Percentiles rank a stretch among this genome's conserved stretches.
These are phyloP conservation scores for Fusarium proliferatum DNA, from an alignment of 2,329 filamentous ascomycete species.

Conservation along the genomic window DNA sequence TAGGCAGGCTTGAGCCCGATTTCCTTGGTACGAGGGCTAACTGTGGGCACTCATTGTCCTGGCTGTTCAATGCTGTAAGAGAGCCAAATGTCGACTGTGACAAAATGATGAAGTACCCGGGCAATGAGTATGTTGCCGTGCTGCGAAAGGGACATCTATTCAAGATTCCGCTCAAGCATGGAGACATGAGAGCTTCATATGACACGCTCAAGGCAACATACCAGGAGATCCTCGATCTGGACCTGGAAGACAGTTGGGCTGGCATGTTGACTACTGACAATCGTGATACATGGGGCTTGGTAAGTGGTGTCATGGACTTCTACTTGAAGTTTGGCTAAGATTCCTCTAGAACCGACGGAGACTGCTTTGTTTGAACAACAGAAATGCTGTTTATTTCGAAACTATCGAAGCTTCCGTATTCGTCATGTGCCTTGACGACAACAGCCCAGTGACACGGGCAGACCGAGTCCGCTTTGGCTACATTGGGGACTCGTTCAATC, in stretches of 20 bases:
- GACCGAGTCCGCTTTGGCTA: constrained; percentile 1
- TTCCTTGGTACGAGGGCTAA: constrained; percentile 1
- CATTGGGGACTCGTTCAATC: constrained; percentile 9
- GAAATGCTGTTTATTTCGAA: neutral
- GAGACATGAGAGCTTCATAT: neutral
- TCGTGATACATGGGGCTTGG: constrained; percentile 5
- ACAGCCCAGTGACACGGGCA: constrained; percentile 2
- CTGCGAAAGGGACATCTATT: constrained; percentile 5
- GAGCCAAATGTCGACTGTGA: constrained; percentile 7
- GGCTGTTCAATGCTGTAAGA: constrained; percentile 7
- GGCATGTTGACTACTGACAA: constrained; percentile 11
- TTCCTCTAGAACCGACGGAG: neutral
- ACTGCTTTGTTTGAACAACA: neutral
- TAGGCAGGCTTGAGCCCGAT: neutral
- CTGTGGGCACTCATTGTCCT: neutral
- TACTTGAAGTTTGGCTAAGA: neutral
- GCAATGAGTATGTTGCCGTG: constrained; percentile 3
- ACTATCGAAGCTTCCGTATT: constrained; percentile 1
- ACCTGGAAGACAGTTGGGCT: neutral
- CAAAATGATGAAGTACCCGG: constrained; percentile 8
- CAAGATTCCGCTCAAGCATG: neutral
- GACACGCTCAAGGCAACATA: neutral
- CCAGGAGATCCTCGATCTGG: neutral
- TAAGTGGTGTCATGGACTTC: neutral
- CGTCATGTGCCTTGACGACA: constrained; percentile 9